Percentiles rank a stretch among this genome's conserved stretches.
These are phyloP conservation scores for Lactarius psammicola DNA, from an alignment of 768 basidiomycete genomes.

Conservation along the genomic window DNA sequence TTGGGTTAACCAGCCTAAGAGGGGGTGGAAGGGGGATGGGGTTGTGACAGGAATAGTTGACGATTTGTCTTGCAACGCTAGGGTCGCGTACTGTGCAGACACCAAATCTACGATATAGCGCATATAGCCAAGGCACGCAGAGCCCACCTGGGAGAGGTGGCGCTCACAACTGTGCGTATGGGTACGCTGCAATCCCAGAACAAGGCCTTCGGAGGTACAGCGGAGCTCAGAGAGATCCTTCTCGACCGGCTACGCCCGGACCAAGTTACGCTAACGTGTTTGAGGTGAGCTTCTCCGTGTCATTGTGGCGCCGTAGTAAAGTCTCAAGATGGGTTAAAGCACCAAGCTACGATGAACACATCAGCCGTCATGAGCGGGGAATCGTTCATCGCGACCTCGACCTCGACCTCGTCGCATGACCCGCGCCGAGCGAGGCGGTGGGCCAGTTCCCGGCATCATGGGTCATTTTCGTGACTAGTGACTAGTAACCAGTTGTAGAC, in stretches of 20 bases:
- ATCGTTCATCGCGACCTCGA: slow-evolving; percentile 15
- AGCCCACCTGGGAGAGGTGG: slow-evolving; percentile 23
- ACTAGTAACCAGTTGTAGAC: background rate
- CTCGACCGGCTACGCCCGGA: slow-evolving; percentile 26
- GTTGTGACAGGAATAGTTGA: slow-evolving; percentile 4
- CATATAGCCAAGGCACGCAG: slow-evolving; percentile 22
- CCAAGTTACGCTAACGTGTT: slow-evolving; percentile 24
- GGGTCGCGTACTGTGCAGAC: slow-evolving; percentile 23
- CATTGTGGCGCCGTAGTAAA: slow-evolving; percentile 1
- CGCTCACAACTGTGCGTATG: slow-evolving; percentile 23
- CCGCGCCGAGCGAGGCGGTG: slow-evolving; percentile 24
- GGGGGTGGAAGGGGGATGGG: no score
- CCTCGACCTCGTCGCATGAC: slow-evolving; percentile 16
- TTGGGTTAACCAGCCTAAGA: background rate
- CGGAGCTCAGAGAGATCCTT: slow-evolving; percentile 24
- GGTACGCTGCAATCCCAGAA: slow-evolving; percentile 22
- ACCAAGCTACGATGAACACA: slow-evolving; percentile 20
- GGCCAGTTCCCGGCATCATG: slow-evolving; percentile 21
- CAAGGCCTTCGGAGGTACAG: slow-evolving; percentile 27
- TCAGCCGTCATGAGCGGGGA: slow-evolving; percentile 27
- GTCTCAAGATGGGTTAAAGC: background rate
- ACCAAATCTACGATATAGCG: slow-evolving; percentile 17
- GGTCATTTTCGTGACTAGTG: slow-evolving; percentile 24
- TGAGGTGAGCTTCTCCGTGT: slow-evolving; percentile 25
- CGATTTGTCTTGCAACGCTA: background rate